Evolutionary conservation across 2,329 filamentous ascomycete species (phyloP).

Genomic region (Exophiala sp.): DNA sequence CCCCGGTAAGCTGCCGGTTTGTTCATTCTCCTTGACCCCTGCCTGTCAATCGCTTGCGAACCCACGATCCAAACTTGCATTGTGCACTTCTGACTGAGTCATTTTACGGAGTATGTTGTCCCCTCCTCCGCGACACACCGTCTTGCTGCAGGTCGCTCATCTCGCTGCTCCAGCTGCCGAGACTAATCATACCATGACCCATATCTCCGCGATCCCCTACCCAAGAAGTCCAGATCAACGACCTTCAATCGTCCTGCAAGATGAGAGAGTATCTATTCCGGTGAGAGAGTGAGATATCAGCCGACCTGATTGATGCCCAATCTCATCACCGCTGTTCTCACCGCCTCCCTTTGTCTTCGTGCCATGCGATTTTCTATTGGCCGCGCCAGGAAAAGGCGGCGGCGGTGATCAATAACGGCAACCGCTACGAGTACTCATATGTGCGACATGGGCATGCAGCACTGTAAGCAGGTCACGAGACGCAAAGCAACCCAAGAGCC

Average conservation of each 20-base stretch:
- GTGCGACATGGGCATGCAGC: conserved; percentile 1
- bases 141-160: background rate
- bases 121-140: background rate
- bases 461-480: background rate
- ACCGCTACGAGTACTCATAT: background rate
- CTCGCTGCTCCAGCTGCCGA: background rate
- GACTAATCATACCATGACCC: too few relatives aligned
- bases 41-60: background rate
- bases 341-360: conserved; percentile 7
- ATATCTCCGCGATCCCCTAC: too few relatives aligned
- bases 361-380: background rate
- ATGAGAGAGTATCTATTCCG: background rate
- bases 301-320: conserved; percentile 6
- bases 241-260: background rate
- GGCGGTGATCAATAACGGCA: conserved; percentile 3
- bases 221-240: too few relatives aligned
- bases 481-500: background rate
- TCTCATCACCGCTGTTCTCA: conserved; percentile 26
- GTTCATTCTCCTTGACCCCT: too few relatives aligned
- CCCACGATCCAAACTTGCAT: background rate
- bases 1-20: too few relatives aligned
- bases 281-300: background rate
- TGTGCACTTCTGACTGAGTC: background rate
- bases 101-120: background rate
- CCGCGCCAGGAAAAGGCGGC: too few relatives aligned